Evolutionary conservation across 139 green algal species (phyloP).

Genomic region (Volvox reticuliferus): DNA sequence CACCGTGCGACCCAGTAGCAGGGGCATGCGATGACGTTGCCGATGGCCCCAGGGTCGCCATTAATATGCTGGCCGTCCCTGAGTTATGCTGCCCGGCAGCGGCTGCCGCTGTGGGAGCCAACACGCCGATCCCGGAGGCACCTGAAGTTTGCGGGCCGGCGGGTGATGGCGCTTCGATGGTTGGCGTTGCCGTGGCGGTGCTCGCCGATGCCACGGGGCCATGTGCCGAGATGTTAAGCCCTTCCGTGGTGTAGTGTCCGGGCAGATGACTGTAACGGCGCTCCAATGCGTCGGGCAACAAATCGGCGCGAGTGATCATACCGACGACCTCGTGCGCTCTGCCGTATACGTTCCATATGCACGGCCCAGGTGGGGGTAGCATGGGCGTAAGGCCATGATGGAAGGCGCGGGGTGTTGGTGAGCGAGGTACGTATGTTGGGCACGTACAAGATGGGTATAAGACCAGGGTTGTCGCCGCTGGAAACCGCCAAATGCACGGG

Average conservation of each 20-base stretch:
- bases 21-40: neutral
- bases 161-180: no score
- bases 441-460: neutral
- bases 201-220: neutral
- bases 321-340: slow-evolving; percentile 78
- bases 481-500: neutral
- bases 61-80: neutral
- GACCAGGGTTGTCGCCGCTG: neutral
- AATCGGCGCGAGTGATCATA: slow-evolving; percentile 86
- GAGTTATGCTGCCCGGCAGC: neutral
- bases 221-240: slow-evolving; percentile 35
- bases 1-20: neutral
- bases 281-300: slow-evolving; percentile 64
- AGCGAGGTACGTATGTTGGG: neutral
- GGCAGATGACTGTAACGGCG: slow-evolving; percentile 38
- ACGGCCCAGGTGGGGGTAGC: no score
- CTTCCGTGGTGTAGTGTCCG: slow-evolving; percentile 56
- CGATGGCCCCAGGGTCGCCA: neutral
- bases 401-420: neutral
- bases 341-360: neutral
- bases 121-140: neutral
- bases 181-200: neutral
- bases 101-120: neutral
- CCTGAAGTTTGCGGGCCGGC: no score
- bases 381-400: no score